Evolutionary conservation across 1,284 basidiomycete species (phyloP), one percentile per base, ranked within the genome.

Genomic region (Malassezia dermatis): DNA sequence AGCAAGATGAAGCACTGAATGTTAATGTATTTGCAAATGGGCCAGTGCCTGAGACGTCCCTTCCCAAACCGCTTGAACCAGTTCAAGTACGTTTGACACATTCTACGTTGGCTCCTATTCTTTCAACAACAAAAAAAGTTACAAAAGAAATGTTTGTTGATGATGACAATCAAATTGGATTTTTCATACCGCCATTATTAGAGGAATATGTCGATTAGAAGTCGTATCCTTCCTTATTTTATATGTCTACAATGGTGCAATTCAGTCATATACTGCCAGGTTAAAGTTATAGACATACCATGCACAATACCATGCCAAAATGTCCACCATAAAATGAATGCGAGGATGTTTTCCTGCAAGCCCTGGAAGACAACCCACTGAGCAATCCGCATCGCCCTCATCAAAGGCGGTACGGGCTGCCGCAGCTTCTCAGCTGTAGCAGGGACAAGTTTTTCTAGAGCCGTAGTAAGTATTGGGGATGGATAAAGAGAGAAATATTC

Each of bases 321-420:
- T 0, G 70, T 73, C 70, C 70, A 73, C 70, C 70, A 73, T 1
- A 73, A 51, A 30, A 73, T 62, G 24, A 58, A 73, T 37, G 66
- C 65, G 30, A 73, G 66, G 11, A 63, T 53, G 30, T 71, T 73
- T 26, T 71, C 69, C 24, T 63, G 60, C 15, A 41, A 44, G 17
- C 64, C 64, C 6, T 63, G 46, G 1, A 51, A 39, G 3, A 58
- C 15, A 3, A 58, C 8, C 51, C 59, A 59, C 17, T 37, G 28
- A 12, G 60, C 63, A 3, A 61, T 31, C 1, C 40, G 35, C 6
- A 56, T n/a, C 2, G 49, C 13, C 41, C 53, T 50, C 23, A 21
- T 26, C 24, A 27, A 21, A 0, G 44, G 27, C 35, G 55, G 13
- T 11, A 21, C 15, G 12, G 53, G 47, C 19, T 42, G 21, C 13